Evolutionary conservation across 345 rosid species (phyloP).

Genomic region (Populus davidiana): DNA sequence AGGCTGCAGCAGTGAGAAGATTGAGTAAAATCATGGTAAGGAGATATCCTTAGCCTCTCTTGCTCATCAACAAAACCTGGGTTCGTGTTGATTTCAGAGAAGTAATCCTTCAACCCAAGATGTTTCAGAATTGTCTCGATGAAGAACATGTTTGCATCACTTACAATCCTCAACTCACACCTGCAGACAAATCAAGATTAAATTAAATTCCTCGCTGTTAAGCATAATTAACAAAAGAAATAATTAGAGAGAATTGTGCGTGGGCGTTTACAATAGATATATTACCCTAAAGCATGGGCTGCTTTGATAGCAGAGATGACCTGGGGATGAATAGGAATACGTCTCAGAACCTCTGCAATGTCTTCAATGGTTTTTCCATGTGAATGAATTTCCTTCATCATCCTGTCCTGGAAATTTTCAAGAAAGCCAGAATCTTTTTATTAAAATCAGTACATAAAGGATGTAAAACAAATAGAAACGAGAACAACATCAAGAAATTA

Average conservation of each 20-base stretch:
- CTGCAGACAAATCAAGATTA: constrained; percentile 25
- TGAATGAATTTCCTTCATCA: constrained; percentile 72
- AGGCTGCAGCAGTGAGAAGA: constrained; percentile 63
- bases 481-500: no score
- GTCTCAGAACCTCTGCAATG: constrained; percentile 50
- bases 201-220: no score
- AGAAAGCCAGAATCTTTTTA: background rate
- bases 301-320: constrained; percentile 69
- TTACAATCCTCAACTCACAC: constrained; percentile 76
- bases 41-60: constrained; percentile 55
- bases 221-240: constrained; percentile 1
- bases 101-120: constrained; percentile 54
- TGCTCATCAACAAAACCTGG: constrained; percentile 58
- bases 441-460: no score
- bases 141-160: constrained; percentile 77
- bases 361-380: constrained; percentile 60
- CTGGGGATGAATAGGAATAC: constrained; percentile 61
- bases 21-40: constrained; percentile 56
- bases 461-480: no score
- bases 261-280: no score
- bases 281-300: constrained; percentile 72
- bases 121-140: constrained; percentile 67
- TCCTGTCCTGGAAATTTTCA: constrained; percentile 49
- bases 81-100: constrained; percentile 78
- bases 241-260: background rate